These are phyloP conservation scores for Backusella mclennaniae DNA, from an alignment of 192 early-diverging fungal species.

Conservation along the genomic window DNA sequence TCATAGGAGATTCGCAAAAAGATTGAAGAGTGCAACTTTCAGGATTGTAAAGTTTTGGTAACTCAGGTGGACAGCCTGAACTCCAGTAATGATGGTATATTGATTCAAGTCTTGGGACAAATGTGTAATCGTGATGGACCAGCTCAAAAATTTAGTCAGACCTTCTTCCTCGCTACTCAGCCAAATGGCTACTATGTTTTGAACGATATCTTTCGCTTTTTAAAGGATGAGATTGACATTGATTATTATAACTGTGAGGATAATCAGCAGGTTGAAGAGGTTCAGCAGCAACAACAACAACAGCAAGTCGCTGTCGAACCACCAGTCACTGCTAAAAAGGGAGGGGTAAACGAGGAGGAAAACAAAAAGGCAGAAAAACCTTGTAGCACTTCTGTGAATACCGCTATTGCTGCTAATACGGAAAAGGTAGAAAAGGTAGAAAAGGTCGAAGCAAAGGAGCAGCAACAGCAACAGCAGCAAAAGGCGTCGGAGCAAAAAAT, in stretches of 20 bases:
- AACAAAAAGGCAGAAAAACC: not conserved
- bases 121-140: conserved; percentile 82
- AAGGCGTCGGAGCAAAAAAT: not conserved
- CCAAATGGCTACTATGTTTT: conserved; percentile 89
- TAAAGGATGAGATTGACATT: conserved; percentile 76
- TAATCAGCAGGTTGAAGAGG: conserved; percentile 26
- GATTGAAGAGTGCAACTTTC: conserved; percentile 73
- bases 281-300: conserved; percentile 5
- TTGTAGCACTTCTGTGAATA: not conserved
- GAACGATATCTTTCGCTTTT: conserved; percentile 93
- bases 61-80: conserved; percentile 84
- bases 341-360: conserved; percentile 12
- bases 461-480: not conserved
- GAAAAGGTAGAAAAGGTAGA: conserved; percentile 12
- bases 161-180: conserved; percentile 89
- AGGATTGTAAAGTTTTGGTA: conserved; percentile 86
- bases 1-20: conserved; percentile 76
- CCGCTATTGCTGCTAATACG: not conserved
- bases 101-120: conserved; percentile 90
- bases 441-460: conserved; percentile 1
- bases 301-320: not conserved
- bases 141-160: conserved; percentile 87
- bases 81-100: conserved; percentile 73
- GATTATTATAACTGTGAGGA: conserved; percentile 39
- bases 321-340: conserved; percentile 5